Conservation (phyloP, 2,329 filamentous ascomycete species). For the Aspergillus tamarii region DNA sequence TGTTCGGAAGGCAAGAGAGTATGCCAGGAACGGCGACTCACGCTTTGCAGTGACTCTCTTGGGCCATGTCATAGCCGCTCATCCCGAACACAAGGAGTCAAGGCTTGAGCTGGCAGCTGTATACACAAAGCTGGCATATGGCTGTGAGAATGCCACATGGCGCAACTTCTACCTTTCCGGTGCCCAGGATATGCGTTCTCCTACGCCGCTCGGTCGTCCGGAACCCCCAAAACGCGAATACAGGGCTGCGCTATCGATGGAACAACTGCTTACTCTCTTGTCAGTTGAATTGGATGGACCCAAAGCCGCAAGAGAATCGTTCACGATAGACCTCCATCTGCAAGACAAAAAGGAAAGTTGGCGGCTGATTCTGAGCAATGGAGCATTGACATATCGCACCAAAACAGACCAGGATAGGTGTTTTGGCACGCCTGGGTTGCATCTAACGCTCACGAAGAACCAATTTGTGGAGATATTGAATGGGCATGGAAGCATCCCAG, state of each 20-base stretch:
- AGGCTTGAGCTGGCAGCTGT: slow-evolving; percentile 32
- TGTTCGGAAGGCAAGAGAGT: slow-evolving; percentile 34
- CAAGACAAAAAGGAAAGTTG: slow-evolving; percentile 18
- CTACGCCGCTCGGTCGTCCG: neutral
- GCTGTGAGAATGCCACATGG: slow-evolving; percentile 47
- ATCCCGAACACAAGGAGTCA: slow-evolving; percentile 17
- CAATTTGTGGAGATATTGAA: neutral
- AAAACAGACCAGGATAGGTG: neutral
- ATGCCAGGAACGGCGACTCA: slow-evolving; percentile 33
- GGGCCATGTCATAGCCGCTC: slow-evolving; percentile 37
- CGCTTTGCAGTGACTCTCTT: slow-evolving; percentile 47
- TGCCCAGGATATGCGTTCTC: slow-evolving; percentile 31
- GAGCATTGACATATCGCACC: slow-evolving; percentile 20
- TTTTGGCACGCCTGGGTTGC: neutral
- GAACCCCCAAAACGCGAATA: slow-evolving; percentile 13
- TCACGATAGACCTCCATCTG: slow-evolving; percentile 23
- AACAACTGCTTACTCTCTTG: slow-evolving; percentile 24
- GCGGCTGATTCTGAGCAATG: slow-evolving; percentile 26
- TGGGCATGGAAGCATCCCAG: neutral
- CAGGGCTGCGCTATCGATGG: slow-evolving; percentile 13
- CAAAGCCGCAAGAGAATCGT: slow-evolving; percentile 9
- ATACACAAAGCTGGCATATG: slow-evolving; percentile 40
- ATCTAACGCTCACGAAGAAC: neutral
- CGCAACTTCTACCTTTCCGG: slow-evolving; percentile 45
- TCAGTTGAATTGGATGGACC: slow-evolving; percentile 24